Evolutionary conservation across 139 green algal species (phyloP), one percentile per base, ranked within the genome.

Genomic region (Gonium pectorale): DNA sequence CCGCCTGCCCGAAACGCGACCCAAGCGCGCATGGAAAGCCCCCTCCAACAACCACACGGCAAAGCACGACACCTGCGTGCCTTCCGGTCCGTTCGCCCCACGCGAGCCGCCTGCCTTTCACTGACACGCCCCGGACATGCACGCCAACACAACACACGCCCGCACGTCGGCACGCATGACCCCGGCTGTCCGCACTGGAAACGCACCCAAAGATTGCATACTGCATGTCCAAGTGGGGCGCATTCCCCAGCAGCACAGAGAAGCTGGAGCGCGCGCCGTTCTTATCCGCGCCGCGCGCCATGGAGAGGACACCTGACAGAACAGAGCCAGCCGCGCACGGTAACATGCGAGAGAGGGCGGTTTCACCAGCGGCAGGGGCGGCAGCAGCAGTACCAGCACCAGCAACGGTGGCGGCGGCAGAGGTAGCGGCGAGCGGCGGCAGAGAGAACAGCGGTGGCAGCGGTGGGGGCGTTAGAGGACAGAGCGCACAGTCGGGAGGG

Each of bases 201-300:
- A 67, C 80, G 3, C 83, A 88, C 77, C 85, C 85, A 79, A 89
- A 86, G 26, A 69, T 67, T 0, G 41, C 74, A 51, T 90, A 90
- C 68, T 96, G 54, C 88, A 94, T 93, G 88, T 98, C 94, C 2
- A 98, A 88, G 80, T 98, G 95, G 1, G 95, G 94, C 0, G 95
- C 94, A 24, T 90, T n/a, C 1, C 95, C 96, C 46, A 97, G 85
- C 59, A 98, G 85, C 21, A 98, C 95, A 51, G 90, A 96, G 77
- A 98, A 97, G 31, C 90, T 96, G 26, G 89, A 94, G 33, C 79
- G 86, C 31, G 87, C 96, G 31, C 78, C 91, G 88, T 96, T 90
- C 22, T 90, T 94, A 80, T 95, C 90, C 49, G 89, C 82, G 63
- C 88, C 90, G 2, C 95, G 87, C 0, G 87, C 96, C 94, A 98